These are phyloP conservation scores for Trypanosoma caninum DNA, from an alignment of 208 protist genomes.

Conservation along the genomic window DNA sequence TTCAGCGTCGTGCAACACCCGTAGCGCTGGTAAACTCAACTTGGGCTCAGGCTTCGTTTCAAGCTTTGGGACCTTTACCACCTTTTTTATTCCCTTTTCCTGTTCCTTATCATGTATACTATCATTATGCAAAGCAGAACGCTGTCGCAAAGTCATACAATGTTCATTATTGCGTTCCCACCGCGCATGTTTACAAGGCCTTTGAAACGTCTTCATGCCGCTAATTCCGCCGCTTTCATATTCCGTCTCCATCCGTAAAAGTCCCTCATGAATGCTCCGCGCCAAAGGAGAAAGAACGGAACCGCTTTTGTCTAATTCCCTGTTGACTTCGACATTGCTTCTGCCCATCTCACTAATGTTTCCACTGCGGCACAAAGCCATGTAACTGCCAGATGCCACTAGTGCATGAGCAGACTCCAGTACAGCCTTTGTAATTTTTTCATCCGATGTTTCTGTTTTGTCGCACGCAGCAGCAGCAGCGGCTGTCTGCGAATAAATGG, in stretches of 20 bases:
- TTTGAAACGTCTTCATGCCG: background rate
- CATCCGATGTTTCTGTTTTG: background rate
- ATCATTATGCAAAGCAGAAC: background rate
- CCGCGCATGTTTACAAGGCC: background rate
- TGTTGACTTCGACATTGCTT: background rate
- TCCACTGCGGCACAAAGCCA: slow-evolving; percentile 1
- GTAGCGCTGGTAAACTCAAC: background rate
- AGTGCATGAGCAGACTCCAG: slow-evolving; percentile 10
- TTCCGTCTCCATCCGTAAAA: slow-evolving; percentile 11
- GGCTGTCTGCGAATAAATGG: background rate
- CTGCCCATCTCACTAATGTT: background rate
- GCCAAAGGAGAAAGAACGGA: slow-evolving; percentile 23
- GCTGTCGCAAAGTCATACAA: slow-evolving; percentile 28
- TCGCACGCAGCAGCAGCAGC: background rate
- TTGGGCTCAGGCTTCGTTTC: background rate
- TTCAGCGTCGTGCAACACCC: background rate
- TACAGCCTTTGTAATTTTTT: background rate
- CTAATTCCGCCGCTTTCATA: slow-evolving; percentile 6
- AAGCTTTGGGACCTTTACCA: background rate
- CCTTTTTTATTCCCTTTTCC: background rate
- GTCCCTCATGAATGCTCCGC: slow-evolving; percentile 17
- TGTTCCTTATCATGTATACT: background rate
- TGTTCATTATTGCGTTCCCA: slow-evolving; percentile 19
- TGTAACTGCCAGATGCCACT: slow-evolving; percentile 18
- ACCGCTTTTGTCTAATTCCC: background rate